These are phyloP conservation scores for Phalaenopsis hybrid DNA, from an alignment of 116 monocot species.

Conservation along the genomic window DNA sequence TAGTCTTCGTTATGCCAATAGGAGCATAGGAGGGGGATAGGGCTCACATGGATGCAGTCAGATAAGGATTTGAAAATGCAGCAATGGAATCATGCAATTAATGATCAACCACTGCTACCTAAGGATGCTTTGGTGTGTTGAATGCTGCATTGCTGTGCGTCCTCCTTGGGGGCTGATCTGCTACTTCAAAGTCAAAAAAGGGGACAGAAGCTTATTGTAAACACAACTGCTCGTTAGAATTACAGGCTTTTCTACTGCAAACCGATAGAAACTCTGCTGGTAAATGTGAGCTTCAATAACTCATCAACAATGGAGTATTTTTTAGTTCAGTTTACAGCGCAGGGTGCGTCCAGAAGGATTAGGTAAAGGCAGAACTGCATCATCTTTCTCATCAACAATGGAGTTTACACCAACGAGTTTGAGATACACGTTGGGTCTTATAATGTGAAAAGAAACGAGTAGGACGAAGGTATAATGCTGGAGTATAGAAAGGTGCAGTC, in stretches of 20 bases:
- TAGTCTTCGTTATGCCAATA: background rate
- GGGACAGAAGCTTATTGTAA: background rate
- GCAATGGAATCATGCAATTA: background rate
- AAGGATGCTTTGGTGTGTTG: background rate
- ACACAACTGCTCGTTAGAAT: constrained; percentile 45
- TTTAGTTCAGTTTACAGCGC: constrained; percentile 34
- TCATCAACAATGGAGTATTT: background rate
- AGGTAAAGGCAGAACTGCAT: constrained; percentile 37
- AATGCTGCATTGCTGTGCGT: no score
- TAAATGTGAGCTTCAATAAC: constrained; percentile 56
- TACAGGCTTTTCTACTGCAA: constrained; percentile 31
- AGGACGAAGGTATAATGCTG: no score
- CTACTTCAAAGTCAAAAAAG: background rate
- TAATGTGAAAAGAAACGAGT: constrained; percentile 64
- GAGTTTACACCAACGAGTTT: constrained; percentile 79
- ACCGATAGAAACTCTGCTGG: constrained; percentile 32
- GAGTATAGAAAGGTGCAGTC: constrained; percentile 52
- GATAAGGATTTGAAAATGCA: background rate
- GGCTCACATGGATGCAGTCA: background rate
- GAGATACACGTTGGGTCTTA: constrained; percentile 86
- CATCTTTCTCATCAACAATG: constrained; percentile 79
- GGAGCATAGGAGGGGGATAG: background rate
- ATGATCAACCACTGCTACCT: background rate
- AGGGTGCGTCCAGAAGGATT: constrained; percentile 50
- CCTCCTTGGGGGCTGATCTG: background rate